Base-by-base conservation (phyloP, 2,329 filamentous ascomycete species). In the Cryphonectria naterciae region DNA sequence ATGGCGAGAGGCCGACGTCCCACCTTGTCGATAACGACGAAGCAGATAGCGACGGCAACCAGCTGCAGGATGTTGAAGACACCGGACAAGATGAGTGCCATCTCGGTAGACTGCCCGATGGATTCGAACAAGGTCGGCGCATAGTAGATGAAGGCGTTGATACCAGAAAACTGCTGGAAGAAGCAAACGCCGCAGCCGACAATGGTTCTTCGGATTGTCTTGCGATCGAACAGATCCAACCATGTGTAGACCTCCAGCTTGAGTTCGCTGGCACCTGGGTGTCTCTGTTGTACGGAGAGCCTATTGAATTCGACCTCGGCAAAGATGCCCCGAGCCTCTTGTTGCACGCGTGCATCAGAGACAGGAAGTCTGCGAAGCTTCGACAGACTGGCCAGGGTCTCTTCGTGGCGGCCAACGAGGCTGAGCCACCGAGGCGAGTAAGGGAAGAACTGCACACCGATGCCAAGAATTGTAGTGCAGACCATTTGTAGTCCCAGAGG, bases 71-170 rank as follows among this genome's bases (percentile, higher is more conserved):
- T 78, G 71, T 84, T 84, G 56, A 84, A 76, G 4, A 84, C 77
- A 2, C 82, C 69, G 1, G 69, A 68, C 37, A 71, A 35, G 39
- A 71, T 62, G 49, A 71, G 69, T 1, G 69, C 58, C 69, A 71
- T 71, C 39, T 68, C 65, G 4, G 58, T 25, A 35, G 49, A 32
- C 49, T 71, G 69, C 0, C 69, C 69, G 1, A 71, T 43, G 8
- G 69, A 71, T 49, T 64, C 76, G 74, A 88, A 87, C 0, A 87
- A 76, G 0, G 82, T 83, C 0, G 84, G 84, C 0, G 82, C 84
- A 76, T 86, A 87, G 76, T 86, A 86, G 72, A 82, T 79, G 52
- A 87, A 78, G 1, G 85, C 84, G 72, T 87, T 88, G 76, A 88
- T 85, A 0, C 85, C 85, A 7, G 83, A 80, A 58, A 87, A 84